Conservation (phyloP, 305 asterid species). For the Ilex paraguariensis region DNA sequence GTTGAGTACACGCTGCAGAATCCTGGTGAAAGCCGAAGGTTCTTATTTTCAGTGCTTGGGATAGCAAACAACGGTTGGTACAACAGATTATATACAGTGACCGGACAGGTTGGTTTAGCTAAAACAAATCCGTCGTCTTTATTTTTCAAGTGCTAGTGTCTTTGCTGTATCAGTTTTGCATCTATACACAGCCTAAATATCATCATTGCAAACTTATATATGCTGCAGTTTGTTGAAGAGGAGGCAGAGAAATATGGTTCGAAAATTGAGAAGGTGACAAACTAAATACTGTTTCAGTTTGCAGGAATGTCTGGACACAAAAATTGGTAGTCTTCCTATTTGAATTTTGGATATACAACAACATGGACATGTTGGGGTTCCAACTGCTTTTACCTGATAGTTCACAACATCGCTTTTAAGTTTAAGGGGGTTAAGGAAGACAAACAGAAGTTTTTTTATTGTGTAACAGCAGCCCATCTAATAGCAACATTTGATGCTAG, state of each 20-base stretch:
- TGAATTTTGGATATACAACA: not conserved
- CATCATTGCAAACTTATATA: no score
- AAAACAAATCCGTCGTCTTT: not conserved
- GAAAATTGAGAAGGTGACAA: constrained; percentile 54
- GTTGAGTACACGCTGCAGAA: constrained; percentile 79
- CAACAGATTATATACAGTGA: constrained; percentile 88
- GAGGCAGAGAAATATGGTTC: not conserved
- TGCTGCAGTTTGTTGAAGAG: no score
- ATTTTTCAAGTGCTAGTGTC: not conserved
- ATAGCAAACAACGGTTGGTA: constrained; percentile 70
- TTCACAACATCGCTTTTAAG: no score
- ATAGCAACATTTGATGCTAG: no score
- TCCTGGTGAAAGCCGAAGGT: constrained; percentile 77
- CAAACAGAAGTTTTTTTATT: no score
- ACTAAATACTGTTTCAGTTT: not conserved
- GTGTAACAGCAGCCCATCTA: no score
- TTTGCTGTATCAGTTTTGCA: not conserved
- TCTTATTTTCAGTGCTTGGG: constrained; percentile 77
- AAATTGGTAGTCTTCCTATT: not conserved
- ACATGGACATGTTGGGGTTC: no score
- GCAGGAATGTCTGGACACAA: not conserved
- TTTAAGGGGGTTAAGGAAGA: no score
- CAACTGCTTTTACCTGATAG: no score
- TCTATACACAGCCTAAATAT: no score
- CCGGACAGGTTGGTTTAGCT: constrained; percentile 71